A percentile compares a stretch with the other conserved stretches of the same genome.
phyloP scores from a whole-genome alignment of 2,329 filamentous ascomycete genomes.

The Exophiala phaeomuriformis region DNA sequence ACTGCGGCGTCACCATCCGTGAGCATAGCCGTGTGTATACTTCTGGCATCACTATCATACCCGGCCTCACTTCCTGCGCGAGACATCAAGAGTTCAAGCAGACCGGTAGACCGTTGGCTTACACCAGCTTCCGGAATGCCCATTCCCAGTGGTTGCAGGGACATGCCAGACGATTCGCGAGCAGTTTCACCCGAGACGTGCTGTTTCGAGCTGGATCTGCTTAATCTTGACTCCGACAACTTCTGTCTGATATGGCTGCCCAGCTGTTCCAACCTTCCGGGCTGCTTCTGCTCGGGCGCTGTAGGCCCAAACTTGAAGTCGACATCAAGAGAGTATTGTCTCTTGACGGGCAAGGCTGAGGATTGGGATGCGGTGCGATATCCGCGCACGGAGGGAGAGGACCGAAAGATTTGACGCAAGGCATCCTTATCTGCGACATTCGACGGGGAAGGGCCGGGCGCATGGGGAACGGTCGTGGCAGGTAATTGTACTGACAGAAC shows the following conservation, averaged over 20 bases:
- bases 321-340: constrained; percentile 16
- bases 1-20: constrained; percentile 15
- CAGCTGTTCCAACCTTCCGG: constrained; percentile 17
- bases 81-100: constrained; percentile 24
- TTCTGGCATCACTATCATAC: constrained; percentile 28
- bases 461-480: constrained; percentile 15
- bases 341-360: constrained; percentile 1
- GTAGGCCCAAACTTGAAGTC: constrained; percentile 14
- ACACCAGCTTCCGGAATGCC: constrained; percentile 2
- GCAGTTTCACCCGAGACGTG: constrained; percentile 4
- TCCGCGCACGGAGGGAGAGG: constrained; percentile 22
- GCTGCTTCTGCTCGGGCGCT: constrained; percentile 7
- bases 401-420: constrained; percentile 20
- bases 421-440: constrained; percentile 14
- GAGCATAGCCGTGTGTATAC: constrained; percentile 21
- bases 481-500: constrained; percentile 14
- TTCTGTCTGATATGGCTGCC: constrained; percentile 25
- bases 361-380: constrained; percentile 19
- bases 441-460: constrained; percentile 4
- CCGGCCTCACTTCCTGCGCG: constrained; percentile 21
- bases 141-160: constrained; percentile 1
- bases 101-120: constrained; percentile 20
- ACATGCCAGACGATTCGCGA: background rate
- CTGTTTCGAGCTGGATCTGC: constrained; percentile 19
- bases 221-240: constrained; percentile 22